phyloP scores from a whole-genome alignment of 257 asterid genomes.

The Paraleonurus japonicus region DNA sequence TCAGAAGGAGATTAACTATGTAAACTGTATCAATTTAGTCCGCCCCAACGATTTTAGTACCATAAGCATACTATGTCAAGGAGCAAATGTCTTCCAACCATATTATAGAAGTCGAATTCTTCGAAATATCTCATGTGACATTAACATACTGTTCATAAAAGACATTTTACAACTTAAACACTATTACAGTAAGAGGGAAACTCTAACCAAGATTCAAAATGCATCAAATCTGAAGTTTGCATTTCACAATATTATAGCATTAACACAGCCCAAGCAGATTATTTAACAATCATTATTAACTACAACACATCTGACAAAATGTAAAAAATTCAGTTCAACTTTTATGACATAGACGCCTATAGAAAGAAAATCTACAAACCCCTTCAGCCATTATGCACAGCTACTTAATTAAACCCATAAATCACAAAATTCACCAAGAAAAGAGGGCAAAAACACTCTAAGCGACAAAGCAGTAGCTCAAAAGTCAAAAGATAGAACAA shows the following conservation, averaged over 20 bases:
- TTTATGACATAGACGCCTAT: background rate
- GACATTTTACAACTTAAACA: background rate
- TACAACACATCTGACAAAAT: background rate
- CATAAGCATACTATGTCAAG: background rate
- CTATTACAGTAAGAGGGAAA: background rate
- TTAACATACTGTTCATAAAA: background rate
- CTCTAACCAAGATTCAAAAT: background rate
- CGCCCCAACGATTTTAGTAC: background rate
- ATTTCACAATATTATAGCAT: background rate
- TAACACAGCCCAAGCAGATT: background rate
- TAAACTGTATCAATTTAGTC: background rate
- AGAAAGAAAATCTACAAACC: background rate
- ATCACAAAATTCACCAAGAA: slow-evolving; percentile 4
- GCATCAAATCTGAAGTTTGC: background rate
- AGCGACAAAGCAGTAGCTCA: slow-evolving; percentile 19
- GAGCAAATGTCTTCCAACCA: too few species aligned
- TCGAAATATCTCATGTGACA: background rate
- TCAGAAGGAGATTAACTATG: too few species aligned
- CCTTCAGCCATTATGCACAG: slow-evolving; percentile 1
- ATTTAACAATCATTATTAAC: background rate
- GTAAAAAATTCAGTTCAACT: slow-evolving; percentile 11
- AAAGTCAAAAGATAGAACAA: slow-evolving; percentile 14
- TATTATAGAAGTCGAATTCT: background rate
- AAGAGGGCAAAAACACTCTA: background rate
- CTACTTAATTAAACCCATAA: background rate